Evolutionary conservation across 2,329 filamentous ascomycete species (phyloP), one percentile per base, ranked within the genome.

Genomic region (Eurotiales sp.): DNA sequence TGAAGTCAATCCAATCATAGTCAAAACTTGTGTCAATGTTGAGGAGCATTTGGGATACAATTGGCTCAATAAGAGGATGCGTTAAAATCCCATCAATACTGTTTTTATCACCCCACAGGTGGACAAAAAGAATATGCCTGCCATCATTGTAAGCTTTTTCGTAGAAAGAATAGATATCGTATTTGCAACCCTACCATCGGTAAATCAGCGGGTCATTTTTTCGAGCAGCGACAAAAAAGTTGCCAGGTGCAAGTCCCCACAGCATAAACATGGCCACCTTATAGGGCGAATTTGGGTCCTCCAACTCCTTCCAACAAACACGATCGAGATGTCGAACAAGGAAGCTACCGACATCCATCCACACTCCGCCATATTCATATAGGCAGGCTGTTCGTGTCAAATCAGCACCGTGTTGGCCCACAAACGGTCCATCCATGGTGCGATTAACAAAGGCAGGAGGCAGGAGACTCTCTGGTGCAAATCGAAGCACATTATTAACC

Each of bases 321-420:
- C 63, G 59, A 6, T 76, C 72, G 0, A 76, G 55, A 25, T 68
- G 59, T 0, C 67, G 66, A 40, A 76, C 66, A 0, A 76, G 58
- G 12, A 74, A 68, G 4, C 68, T 69, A 2, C 72, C 70, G 0
- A 67, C 69, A 11, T 77, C 74, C 44, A 76, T 66, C 65, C 68
- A 76, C 2, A 72, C 62, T 0, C 39, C 39, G 3, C 39, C 39
- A 15, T 34, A 34, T 3, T 14, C 8, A 42, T 63, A 64, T 8
- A 76, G 54, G 4, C 65, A 59, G 14, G 71, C 67, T 5, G 75
- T 64, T 0, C 77, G 71, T 6, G 78, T 60, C 0, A 79, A 64
- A 46, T 80, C 77, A 2, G 74, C 72, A 1, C 66, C 69, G 53
- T 80, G 77, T 14, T 15, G 32, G 3, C 7, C 10, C 32, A 34